Base-by-base conservation (phyloP, 176 grass and related monocot genomes). In the Avena sativa region DNA sequence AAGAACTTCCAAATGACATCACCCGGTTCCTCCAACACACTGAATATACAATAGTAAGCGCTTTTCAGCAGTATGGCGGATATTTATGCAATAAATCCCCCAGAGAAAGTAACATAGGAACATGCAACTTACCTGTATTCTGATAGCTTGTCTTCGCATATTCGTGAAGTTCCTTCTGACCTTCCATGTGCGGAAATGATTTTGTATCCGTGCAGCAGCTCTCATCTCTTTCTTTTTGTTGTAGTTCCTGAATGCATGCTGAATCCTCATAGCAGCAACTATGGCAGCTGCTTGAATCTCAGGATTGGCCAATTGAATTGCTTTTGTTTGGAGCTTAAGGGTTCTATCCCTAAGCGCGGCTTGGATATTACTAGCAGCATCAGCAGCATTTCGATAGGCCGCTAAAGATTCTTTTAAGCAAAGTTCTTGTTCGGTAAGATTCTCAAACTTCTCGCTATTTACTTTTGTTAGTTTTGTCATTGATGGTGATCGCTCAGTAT, bases 331-430 rank as follows among this genome's bases (percentile, higher is more conserved):
- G 66, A 93, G 80, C 66, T 89, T 96, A 64, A 99, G 81, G 76
- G 97, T 79, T 81, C 97, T 90, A 74, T 99, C 94, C 76, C 94
- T 94, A 68, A 99, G 92, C 58, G 94, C 97, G 20, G 89, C 92
- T 84, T 96, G 97, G 87, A 99, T 99, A 86, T 90, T 93, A 71
- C 21, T 90, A 20, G 97, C 97, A 82, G 97, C 97, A 89, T 96
- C 92, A 79, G 97, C 97, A 76, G 97, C 97, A 89, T 93, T 99
- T 69, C 97, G 86, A 76, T 96, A 99, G 50, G 94, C 97, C 60
- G 94, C 94, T 85, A 99, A 88, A 83, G 97, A 99, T 70, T 96
- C 97, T 90, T 86, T 91, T 75, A 99, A 90, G 85, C 97, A 99
- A 71, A 99, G 60, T 83, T 99, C 97, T 90, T 96, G 92, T 87